phyloP scores from a whole-genome alignment of 805 yeast genomes.

The Myxozyma sirexii region DNA sequence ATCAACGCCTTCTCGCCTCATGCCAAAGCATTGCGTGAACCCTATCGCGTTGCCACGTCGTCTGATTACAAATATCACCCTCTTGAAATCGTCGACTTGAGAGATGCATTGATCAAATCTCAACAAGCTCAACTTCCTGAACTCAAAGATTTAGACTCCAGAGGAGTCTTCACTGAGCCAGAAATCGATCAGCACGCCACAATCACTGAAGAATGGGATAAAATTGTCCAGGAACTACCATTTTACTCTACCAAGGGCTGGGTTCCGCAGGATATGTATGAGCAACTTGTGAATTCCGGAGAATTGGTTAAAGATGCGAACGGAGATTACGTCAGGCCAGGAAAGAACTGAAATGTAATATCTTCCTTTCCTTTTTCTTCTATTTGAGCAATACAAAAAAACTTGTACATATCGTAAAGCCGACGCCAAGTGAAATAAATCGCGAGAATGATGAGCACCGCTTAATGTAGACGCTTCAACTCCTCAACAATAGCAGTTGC shows the following conservation, averaged over 20 bases:
- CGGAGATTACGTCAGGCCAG: constrained; percentile 51
- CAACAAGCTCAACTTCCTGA: constrained; percentile 38
- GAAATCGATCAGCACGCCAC: constrained; percentile 61
- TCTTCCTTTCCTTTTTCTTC: background rate
- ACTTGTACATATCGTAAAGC: background rate
- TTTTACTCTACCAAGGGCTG: constrained; percentile 92
- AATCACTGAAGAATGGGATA: constrained; percentile 67
- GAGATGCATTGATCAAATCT: constrained; percentile 39
- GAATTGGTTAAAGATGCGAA: constrained; percentile 62
- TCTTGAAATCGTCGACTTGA: constrained; percentile 48
- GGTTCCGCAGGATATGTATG: constrained; percentile 94
- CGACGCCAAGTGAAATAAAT: background rate
- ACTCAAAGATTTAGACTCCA: constrained; percentile 47
- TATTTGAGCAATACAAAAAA: background rate
- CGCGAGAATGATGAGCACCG: background rate
- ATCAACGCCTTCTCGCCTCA: constrained; percentile 82
- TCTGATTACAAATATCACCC: constrained; percentile 35
- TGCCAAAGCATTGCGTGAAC: constrained; percentile 54
- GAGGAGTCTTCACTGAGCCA: constrained; percentile 61
- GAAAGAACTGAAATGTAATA: background rate
- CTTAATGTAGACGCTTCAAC: constrained; percentile 28
- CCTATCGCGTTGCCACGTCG: constrained; percentile 33
- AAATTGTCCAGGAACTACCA: constrained; percentile 68
- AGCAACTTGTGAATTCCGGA: constrained; percentile 66
- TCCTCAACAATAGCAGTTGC: constrained; percentile 27